Base-by-base conservation (phyloP, 345 rosid species). In the Crucihimalaya himalaica region DNA sequence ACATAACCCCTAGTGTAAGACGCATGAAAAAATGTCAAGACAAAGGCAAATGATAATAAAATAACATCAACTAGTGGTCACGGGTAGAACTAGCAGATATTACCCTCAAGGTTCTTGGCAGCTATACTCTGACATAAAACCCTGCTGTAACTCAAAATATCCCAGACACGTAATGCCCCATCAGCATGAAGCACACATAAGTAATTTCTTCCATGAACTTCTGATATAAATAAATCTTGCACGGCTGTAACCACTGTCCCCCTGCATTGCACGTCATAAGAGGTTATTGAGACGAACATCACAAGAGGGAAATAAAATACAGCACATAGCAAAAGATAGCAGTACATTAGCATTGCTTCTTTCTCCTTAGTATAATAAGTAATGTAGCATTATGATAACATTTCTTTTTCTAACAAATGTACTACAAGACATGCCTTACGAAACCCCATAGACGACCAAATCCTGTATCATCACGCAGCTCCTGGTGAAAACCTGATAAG, bases 361-460 rank as follows among this genome's bases (percentile, higher is more conserved):
- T n/a, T 69, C 54, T 50, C 59, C 25, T 8, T 47, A 43, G 14
- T 46, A 8, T 27, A 37, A 46, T 63, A 55, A 53, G 52, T 16
- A 31, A 27, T 12, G 9, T 29, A 62, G 59, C 6, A 6, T 50
- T 27, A 40, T 39, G 37, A 40, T 14, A 71, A 76, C 21, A 66
- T 28, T 18, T 56, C 5, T 15, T 18, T 34, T 60, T 68, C 25
- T 23, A 61, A 25, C 12, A 47, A 63, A 23, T 46, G 28, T 54
- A 10, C 63, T 59, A 19, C 18, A 78, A 27, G 12, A 32, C 42
- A 31, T 79, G 86, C 98, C 98, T 92, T 72, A 90, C 78, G 25
- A 92, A 85, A 5, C 99, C 89, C 99, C 93, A 92, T 18, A 92
- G 63, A 62, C 96, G 88, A 71, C 91, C 66, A 56, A 93, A 77